Evolutionary conservation across 306 rosid species (phyloP), one percentile per base, ranked within the genome.

Genomic region (Pyrus pyrifolia): DNA sequence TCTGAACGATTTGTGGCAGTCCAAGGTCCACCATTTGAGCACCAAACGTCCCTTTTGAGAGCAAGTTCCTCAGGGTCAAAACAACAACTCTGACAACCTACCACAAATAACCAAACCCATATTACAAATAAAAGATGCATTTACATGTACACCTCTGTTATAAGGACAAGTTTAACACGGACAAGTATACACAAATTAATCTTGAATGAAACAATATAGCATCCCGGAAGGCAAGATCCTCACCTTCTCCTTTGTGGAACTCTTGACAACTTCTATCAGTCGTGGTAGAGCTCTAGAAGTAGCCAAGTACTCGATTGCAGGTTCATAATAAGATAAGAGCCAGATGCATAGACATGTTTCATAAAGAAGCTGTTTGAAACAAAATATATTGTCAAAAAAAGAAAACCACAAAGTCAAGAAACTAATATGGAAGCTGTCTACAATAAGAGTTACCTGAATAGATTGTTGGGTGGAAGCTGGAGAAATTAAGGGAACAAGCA

Each of bases 201-300:
- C 55, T 51, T 6, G 8, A 51, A 51, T 72, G 80, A 73, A 52
- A 81, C 29, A 15, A 69, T 69, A 72, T 11, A 40, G 11, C 44
- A 77, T 68, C 68, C 68, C 71, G 75, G 72, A 46, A 75, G 44
- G 80, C 72, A 59, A 73, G 67, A 66, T 68, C 51, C 78, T 74
- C 81, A 96, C 99, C 99, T 96, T 96, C 86, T 96, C 99, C 83
- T 96, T 96, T 75, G 98, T 96, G 68, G 99, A 92, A 70, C 98
- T 96, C 93, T 85, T 96, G 76, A 88, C 90, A 63, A 96, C 94
- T 7, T 93, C 98, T 51, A 86, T 86, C 68, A 96, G 98, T 71
- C 93, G 90, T 2, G 97, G 96, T 82, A 96, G 93, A 79, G 98
- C 68, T 82, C 97, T 89, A 70, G 99, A 91, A 77, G 94, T 91